These are phyloP conservation scores for Mycena galericulata DNA, from an alignment of 768 basidiomycete genomes.

Conservation along the genomic window DNA sequence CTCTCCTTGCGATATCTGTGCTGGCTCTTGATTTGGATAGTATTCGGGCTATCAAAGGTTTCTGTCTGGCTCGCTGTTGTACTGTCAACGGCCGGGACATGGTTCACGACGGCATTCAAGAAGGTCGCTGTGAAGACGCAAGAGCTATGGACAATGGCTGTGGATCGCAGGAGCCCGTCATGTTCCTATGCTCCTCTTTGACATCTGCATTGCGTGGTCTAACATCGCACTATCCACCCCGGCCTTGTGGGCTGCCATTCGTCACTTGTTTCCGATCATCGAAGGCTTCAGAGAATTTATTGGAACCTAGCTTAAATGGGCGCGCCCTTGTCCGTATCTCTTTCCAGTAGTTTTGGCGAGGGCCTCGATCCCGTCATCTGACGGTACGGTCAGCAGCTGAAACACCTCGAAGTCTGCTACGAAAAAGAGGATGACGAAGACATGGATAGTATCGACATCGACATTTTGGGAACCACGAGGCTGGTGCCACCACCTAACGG, in stretches of 20 bases:
- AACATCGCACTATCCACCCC: conserved; percentile 6
- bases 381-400: no score
- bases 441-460: no score
- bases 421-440: background rate
- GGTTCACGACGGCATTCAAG: background rate
- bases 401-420: no score
- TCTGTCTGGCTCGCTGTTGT: background rate
- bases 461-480: no score
- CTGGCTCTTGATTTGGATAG: conserved; percentile 10
- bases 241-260: background rate
- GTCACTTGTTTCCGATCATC: background rate
- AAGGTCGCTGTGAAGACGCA: background rate
- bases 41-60: conserved; percentile 1
- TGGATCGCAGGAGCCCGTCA: no score
- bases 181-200: background rate
- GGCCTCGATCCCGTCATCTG: background rate
- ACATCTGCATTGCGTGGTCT: conserved; percentile 3
- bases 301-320: background rate
- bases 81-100: background rate
- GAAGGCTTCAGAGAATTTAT: background rate
- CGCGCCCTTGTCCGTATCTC: background rate
- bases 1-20: background rate
- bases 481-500: background rate
- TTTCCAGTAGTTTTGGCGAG: background rate
- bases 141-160: no score